phyloP scores from a whole-genome alignment of 2,329 filamentous ascomycete species.

The Penicillium sp. region DNA sequence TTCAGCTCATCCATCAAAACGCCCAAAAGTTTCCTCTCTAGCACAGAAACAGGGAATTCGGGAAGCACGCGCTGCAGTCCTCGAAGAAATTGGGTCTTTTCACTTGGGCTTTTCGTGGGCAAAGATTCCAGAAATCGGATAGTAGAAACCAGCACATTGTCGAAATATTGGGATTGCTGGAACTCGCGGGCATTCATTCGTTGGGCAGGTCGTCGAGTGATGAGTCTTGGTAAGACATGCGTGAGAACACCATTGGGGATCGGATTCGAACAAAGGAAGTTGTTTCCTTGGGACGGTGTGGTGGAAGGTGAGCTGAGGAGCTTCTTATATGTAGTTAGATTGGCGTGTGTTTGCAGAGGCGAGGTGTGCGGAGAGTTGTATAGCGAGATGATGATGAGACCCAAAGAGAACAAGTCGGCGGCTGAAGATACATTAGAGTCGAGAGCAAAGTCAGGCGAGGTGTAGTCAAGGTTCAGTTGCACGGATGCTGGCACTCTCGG shows the following conservation, averaged over 20 bases:
- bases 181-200: slow-evolving; percentile 87
- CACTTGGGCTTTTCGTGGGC: slow-evolving; percentile 85
- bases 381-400: slow-evolving; percentile 81
- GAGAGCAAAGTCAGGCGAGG: slow-evolving; percentile 90
- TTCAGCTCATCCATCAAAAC: slow-evolving; percentile 91
- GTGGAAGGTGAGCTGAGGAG: slow-evolving; percentile 76
- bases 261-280: slow-evolving; percentile 76
- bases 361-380: slow-evolving; percentile 95
- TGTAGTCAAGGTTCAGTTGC: slow-evolving; percentile 89
- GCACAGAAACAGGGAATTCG: slow-evolving; percentile 88
- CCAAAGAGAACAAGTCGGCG: slow-evolving; percentile 92
- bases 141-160: slow-evolving; percentile 93
- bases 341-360: slow-evolving; percentile 79
- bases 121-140: slow-evolving; percentile 92
- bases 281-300: slow-evolving; percentile 77
- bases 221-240: slow-evolving; percentile 78
- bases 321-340: slow-evolving; percentile 80
- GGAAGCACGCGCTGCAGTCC: slow-evolving; percentile 83
- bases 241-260: slow-evolving; percentile 76
- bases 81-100: slow-evolving; percentile 89
- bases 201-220: slow-evolving; percentile 83
- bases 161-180: slow-evolving; percentile 93
- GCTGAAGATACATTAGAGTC: slow-evolving; percentile 83
- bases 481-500: slow-evolving; percentile 77
- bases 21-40: slow-evolving; percentile 91